A percentile compares a stretch with the other conserved stretches of the same genome.
Conservation (phyloP, 148 eudicot genomes). For the Chenopodium berlandieri region DNA sequence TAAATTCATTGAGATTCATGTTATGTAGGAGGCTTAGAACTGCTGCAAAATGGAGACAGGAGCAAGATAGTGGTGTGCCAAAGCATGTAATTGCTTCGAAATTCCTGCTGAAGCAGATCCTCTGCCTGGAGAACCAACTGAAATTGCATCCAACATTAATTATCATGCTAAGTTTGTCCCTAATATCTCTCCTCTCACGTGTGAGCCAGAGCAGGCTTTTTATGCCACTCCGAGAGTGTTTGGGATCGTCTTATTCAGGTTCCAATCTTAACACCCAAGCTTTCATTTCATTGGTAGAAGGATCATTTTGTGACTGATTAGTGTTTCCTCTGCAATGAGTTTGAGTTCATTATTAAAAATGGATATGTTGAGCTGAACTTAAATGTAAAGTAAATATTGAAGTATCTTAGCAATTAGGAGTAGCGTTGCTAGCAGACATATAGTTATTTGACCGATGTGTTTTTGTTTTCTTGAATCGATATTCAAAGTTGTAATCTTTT, state of each 20-base stretch:
- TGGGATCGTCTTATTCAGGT: constrained; percentile 90
- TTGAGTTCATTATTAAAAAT: neutral
- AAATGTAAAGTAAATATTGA: neutral
- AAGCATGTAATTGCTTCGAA: constrained; percentile 36
- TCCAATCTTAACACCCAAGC: neutral
- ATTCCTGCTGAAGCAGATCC: constrained; percentile 76
- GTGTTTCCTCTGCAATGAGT: neutral
- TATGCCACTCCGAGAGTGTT: constrained; percentile 95
- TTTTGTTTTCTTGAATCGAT: constrained; percentile 12
- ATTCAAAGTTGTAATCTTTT: neutral
- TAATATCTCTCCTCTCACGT: constrained; percentile 87
- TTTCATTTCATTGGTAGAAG: neutral
- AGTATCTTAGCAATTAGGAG: neutral
- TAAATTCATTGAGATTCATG: neutral
- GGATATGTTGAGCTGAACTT: neutral
- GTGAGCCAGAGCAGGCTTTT: constrained; percentile 92
- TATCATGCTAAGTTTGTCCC: constrained; percentile 88
- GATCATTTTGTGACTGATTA: neutral
- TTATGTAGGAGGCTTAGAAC: neutral
- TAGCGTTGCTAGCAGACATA: neutral
- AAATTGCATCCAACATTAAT: constrained; percentile 81
- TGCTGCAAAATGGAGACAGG: constrained; percentile 44
- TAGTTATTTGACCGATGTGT: constrained; percentile 15
- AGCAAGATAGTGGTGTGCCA: constrained; percentile 38
- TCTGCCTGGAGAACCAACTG: constrained; percentile 50